Conservation (phyloP, 2,329 filamentous ascomycete genomes). For the Colletotrichum gigasporum region DNA sequence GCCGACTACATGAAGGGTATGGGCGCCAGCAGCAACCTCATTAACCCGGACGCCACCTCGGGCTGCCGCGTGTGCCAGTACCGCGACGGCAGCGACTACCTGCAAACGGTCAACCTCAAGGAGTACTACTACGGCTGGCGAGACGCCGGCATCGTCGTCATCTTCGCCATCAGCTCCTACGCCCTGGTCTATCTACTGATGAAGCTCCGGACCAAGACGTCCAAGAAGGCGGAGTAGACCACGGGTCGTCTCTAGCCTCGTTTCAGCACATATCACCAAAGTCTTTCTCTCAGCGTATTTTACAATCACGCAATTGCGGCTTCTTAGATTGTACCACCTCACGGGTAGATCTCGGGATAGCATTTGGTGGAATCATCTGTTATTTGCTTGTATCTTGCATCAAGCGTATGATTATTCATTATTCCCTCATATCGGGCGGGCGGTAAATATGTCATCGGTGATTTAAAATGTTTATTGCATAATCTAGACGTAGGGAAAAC, state of each 20-base stretch:
- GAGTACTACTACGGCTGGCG: conserved; percentile 74
- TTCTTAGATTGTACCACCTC: neutral
- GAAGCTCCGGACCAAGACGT: conserved; percentile 58
- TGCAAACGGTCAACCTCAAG: conserved; percentile 66
- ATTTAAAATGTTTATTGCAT: no score
- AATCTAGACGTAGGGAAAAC: no score
- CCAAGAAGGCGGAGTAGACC: conserved; percentile 54
- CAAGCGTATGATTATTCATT: no score
- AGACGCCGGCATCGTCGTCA: conserved; percentile 66
- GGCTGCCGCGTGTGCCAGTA: conserved; percentile 72
- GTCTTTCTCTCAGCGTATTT: neutral
- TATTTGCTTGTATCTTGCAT: neutral
- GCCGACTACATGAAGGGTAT: conserved; percentile 57
- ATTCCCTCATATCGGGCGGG: no score
- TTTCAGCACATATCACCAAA: no score
- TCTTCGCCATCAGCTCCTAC: conserved; percentile 66
- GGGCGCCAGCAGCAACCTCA: conserved; percentile 59
- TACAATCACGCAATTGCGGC: neutral
- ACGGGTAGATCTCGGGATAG: neutral
- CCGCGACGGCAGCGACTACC: conserved; percentile 65
- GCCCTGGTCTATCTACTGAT: conserved; percentile 54
- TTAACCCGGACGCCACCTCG: conserved; percentile 66
- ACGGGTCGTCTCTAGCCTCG: neutral
- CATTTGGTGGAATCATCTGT: neutral
- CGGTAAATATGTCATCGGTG: no score